These are phyloP conservation scores for Rhodotorula babjevae DNA, from an alignment of 768 basidiomycete genomes.

Conservation along the genomic window DNA sequence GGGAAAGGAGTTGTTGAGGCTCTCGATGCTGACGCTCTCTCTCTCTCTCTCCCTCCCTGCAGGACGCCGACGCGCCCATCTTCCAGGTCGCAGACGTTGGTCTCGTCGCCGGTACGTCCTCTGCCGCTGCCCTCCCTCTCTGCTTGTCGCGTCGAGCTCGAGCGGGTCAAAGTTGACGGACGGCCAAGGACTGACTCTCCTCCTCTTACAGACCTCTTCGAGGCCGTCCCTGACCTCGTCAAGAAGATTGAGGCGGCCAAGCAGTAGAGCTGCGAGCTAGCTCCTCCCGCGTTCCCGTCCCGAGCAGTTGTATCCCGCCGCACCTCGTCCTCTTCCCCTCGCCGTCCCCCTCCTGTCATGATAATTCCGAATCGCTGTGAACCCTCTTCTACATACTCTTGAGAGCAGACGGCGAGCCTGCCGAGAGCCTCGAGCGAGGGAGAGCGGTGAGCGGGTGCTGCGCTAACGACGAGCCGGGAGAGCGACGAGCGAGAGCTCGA, in stretches of 20 bases:
- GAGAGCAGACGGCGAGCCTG: too few species aligned
- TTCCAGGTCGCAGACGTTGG: slow-evolving; percentile 98
- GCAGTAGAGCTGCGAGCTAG: neutral
- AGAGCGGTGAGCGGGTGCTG: too few species aligned
- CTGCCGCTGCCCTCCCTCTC: too few species aligned
- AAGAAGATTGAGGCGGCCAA: slow-evolving; percentile 67
- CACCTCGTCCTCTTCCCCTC: neutral
- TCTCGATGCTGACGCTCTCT: too few species aligned
- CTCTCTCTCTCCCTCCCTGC: slow-evolving; percentile 1
- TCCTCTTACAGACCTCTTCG: slow-evolving; percentile 63
- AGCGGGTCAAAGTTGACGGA: too few species aligned
- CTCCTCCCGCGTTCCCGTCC: neutral
- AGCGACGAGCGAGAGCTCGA: too few species aligned
- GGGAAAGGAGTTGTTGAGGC: too few species aligned
- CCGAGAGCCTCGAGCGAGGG: too few species aligned
- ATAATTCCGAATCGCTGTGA: neutral
- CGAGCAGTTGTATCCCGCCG: neutral
- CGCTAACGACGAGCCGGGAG: too few species aligned
- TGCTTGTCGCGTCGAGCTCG: too few species aligned
- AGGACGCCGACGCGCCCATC: slow-evolving; percentile 97
- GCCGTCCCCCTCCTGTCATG: neutral
- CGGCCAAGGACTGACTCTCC: neutral
- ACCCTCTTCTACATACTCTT: too few species aligned
- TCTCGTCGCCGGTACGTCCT: slow-evolving; percentile 60
- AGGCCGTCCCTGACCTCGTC: slow-evolving; percentile 82